Evolutionary conservation across 257 asterid species (phyloP), one percentile per base, ranked within the genome.

Genomic region (Dorcoceras hygrometricum): DNA sequence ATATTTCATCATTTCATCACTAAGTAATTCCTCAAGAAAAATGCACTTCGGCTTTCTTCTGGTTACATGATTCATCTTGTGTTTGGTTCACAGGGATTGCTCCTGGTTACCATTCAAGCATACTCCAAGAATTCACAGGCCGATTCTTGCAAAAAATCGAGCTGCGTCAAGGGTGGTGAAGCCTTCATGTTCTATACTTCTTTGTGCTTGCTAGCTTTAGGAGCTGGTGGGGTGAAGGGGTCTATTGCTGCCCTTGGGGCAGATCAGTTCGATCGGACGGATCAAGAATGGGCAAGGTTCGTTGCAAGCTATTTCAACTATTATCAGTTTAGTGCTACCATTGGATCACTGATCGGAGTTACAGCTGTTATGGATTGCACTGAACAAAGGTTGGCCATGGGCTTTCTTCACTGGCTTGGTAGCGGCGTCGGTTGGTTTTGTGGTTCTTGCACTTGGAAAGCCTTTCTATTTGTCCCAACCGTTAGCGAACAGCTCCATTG

Each of bases 351-450:
- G 19, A 66, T 86, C 23, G 88, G 86, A 29, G 90, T 86, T n/a
- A 86, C 86, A 6, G 80, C 66, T 28, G 80, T 83, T 26, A 82
- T 86, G 90, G 90, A 71, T 84, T 23, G 83, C 80, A 9, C 73
- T 79, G 75, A 80, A 82, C 43, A 78, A 75, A 64, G 87, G 80
- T 20, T 86, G 88, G 94, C 73, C 76, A 8, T 86, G 90, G 90
- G 90, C 83, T 39, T 83, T 81, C 64, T 73, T 80, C 61, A 76
- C 78, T 23, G 78, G 83, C 11, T 71, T 86, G 43, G 70, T 62
- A 32, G 8, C 48, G 4, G 48, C 48, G 16, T 2, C 11, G 16
- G 5, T 11, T 11, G 51, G 51, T 12, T 43, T 43, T 19, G 19
- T 43, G 19, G 51, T 43, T 43, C 51, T 43, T 14, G n/a, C 51